Base-by-base conservation (phyloP, 139 green algal species). In the Asterochloris erici region DNA sequence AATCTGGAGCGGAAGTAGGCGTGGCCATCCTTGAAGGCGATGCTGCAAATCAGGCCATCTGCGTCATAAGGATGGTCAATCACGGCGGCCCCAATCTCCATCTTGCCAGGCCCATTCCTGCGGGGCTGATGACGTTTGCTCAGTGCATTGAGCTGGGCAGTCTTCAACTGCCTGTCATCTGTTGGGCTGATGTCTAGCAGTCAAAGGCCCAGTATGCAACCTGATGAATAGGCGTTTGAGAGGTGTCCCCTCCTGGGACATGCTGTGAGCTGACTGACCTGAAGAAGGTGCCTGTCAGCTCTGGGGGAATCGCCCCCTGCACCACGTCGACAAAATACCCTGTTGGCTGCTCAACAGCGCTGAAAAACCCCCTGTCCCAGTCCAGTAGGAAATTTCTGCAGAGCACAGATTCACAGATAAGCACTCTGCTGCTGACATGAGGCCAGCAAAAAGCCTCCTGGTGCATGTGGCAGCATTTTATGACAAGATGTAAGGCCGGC, bases 21-120 rank as follows among this genome's bases (percentile, higher is more conserved):
- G 4, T 74, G 73, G 23, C 88, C 89, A 74, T 86, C 81, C 19
- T 79, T 79, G 74, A 91, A 79, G 17, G 74, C 73, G 21, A 89
- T 80, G 47, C 82, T 87, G 16, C 73, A 47, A 19, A 84, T 70
- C 62, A 76, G 61, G 19, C 81, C 81, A 80, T 84, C 73, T 0
- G 86, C 89, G 76, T 94, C 90, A 26, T 86, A 87, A 0, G 90
- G 90, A 83, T 94, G 89, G 16, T 28, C 79, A 54, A 89, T 64
- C 12, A 23, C 28, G 0, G 85, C 12, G 13, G 54, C 62, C 15
- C 88, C 87, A 11, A 85, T 38, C 9, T 14, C 38, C 61, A 89
- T 89, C 27, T 71, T 77, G 38, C 84, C 87, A 12, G 90, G 89
- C 14, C 90, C 90, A 75, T 93, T 90, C 16, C 87, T 88, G 81